Percentiles rank a stretch among this genome's conserved stretches.
Conservation (phyloP, 345 rosid species). For the Sonneratia alba region DNA sequence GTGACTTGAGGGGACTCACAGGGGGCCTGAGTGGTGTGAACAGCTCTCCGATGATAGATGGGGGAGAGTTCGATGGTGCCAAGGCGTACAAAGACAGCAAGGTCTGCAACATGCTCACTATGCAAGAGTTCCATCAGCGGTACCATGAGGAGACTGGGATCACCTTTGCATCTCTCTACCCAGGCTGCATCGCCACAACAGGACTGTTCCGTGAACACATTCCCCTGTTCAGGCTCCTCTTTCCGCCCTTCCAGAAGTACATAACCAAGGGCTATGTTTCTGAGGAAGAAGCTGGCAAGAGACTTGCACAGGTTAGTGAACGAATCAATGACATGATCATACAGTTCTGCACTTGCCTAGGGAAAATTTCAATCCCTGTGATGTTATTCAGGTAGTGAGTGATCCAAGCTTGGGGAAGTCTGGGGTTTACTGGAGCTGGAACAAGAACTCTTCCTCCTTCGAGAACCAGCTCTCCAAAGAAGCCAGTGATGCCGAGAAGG, state of each 20-base stretch:
- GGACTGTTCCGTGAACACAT: conserved; percentile 97
- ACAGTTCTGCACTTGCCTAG: neutral
- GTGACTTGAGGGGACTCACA: conserved; percentile 81
- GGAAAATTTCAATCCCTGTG: neutral
- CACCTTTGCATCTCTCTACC: conserved; percentile 90
- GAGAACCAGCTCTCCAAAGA: conserved; percentile 89
- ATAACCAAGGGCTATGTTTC: conserved; percentile 94
- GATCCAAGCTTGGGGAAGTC: conserved; percentile 88
- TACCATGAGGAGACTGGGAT: conserved; percentile 82
- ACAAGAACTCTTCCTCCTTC: conserved; percentile 81
- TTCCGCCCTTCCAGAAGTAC: conserved; percentile 97
- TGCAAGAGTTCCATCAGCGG: conserved; percentile 93
- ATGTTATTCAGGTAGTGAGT: conserved; percentile 49
- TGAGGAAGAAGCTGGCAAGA: conserved; percentile 81
- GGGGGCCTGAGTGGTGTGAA: conserved; percentile 69
- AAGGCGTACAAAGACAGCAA: conserved; percentile 98
- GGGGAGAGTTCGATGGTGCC: conserved; percentile 90
- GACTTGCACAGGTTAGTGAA: conserved; percentile 72
- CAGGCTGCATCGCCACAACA: conserved; percentile 97
- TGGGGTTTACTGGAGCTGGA: conserved; percentile 98
- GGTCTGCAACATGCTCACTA: conserved; percentile 91
- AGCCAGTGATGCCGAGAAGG: conserved; percentile 81
- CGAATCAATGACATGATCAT: neutral
- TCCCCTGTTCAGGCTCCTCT: conserved; percentile 75
- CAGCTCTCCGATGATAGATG: conserved; percentile 85